Conservation (phyloP, 805 yeast species). For the Candida golubevii region DNA sequence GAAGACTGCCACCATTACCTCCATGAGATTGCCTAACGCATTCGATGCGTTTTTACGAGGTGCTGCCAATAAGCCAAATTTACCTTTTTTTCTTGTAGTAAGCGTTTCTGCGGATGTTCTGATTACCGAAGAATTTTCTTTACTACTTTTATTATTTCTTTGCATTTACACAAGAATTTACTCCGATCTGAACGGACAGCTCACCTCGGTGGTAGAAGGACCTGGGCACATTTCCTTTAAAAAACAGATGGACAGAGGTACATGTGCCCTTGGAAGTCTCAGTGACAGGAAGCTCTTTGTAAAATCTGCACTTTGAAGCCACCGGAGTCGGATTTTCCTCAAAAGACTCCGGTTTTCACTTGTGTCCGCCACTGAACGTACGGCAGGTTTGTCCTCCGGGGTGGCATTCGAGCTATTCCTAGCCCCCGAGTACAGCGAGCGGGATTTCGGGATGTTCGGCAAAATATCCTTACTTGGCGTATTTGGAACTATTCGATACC, state of each 20-base stretch:
- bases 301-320: conserved; percentile 7
- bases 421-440: neutral
- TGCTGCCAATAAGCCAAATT: no score
- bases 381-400: conserved; percentile 2
- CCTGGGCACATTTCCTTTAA: conserved; percentile 12
- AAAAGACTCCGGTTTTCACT: conserved; percentile 9
- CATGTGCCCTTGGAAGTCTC: neutral
- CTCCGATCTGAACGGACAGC: neutral
- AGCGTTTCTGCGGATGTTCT: no score
- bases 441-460: neutral
- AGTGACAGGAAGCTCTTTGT: neutral
- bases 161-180: neutral
- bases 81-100: no score
- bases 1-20: no score
- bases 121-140: neutral
- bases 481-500: neutral
- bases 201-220: conserved; percentile 10
- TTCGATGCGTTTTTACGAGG: no score
- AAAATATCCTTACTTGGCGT: neutral
- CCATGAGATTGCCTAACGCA: no score
- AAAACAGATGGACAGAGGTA: conserved; percentile 9
- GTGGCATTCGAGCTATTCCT: neutral
- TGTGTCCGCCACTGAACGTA: conserved; percentile 1
- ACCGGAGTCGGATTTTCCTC: conserved; percentile 8
- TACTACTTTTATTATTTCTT: neutral